Conservation (phyloP, 108 stramenopile genomes). For the Skeletonema marinoi region DNA sequence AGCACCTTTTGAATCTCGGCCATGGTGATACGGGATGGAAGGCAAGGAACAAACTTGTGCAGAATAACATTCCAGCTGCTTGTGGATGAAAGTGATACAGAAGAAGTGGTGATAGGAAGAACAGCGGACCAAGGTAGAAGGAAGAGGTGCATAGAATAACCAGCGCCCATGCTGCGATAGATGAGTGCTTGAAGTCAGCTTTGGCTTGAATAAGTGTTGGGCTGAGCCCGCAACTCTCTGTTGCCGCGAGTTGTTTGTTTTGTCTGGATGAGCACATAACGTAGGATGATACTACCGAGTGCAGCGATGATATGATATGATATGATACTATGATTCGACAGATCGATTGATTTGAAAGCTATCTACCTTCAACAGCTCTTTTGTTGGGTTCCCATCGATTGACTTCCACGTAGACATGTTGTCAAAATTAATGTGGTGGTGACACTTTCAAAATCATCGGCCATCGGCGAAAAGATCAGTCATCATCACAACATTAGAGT, state of each 20-base stretch:
- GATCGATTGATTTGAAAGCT: too few relatives aligned
- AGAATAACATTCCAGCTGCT: not conserved
- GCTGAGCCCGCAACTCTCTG: not conserved
- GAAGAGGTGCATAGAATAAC: conserved; percentile 3
- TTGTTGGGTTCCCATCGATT: too few relatives aligned
- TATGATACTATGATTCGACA: too few relatives aligned
- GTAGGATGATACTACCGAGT: not conserved
- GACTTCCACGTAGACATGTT: too few relatives aligned
- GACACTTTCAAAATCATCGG: too few relatives aligned
- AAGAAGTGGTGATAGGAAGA: not conserved
- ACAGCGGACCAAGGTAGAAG: conserved; percentile 2
- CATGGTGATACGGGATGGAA: conserved; percentile 16
- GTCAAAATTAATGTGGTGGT: too few relatives aligned
- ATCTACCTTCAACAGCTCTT: too few relatives aligned
- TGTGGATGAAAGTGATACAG: conserved; percentile 1
- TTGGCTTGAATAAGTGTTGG: not conserved
- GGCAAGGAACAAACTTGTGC: conserved; percentile 14
- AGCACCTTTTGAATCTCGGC: conserved; percentile 13
- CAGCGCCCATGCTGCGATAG: not conserved
- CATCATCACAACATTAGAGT: too few relatives aligned
- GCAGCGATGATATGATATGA: too few relatives aligned
- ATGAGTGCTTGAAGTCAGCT: not conserved
- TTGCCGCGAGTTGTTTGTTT: conserved; percentile 1
- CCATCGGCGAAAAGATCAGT: too few relatives aligned
- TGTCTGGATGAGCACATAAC: not conserved